phyloP scores from a whole-genome alignment of 495 filamentous ascomycete species.

The Beverwykella pulmonaria region DNA sequence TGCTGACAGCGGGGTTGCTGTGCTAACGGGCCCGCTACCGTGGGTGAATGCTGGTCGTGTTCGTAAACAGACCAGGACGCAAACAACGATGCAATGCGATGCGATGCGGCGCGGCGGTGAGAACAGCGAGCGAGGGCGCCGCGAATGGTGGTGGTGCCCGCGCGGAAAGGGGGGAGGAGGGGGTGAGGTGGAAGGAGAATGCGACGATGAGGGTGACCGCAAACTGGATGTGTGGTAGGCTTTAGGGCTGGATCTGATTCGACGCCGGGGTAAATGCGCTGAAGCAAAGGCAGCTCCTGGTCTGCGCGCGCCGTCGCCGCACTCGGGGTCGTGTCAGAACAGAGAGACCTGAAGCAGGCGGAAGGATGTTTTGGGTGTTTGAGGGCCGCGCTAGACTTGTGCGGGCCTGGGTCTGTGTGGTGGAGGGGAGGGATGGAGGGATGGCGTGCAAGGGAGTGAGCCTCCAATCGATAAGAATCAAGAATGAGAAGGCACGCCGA shows the following conservation, averaged over 20 bases:
- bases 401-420: not conserved
- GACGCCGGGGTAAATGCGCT: slow-evolving; percentile 27
- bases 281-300: not conserved
- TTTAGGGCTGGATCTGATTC: slow-evolving; percentile 35
- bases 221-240: not conserved
- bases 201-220: not conserved
- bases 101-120: slow-evolving; percentile 1
- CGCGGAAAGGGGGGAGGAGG: slow-evolving; percentile 27
- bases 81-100: slow-evolving; percentile 11
- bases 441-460: not conserved
- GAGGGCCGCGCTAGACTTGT: slow-evolving; percentile 8
- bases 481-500: not conserved
- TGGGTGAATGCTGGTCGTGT: slow-evolving; percentile 8
- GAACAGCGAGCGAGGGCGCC: slow-evolving; percentile 2
- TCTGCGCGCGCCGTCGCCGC: too few relatives aligned
- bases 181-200: not conserved
- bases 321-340: slow-evolving; percentile 5
- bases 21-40: not conserved
- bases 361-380: slow-evolving; percentile 1
- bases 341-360: not conserved
- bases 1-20: slow-evolving; percentile 28
- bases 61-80: slow-evolving; percentile 25
- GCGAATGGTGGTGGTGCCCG: slow-evolving; percentile 1
- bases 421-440: not conserved
- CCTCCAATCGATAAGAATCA: not conserved